Conservation (phyloP, 2,329 filamentous ascomycete genomes). For the Graphilbum fragrans region DNA sequence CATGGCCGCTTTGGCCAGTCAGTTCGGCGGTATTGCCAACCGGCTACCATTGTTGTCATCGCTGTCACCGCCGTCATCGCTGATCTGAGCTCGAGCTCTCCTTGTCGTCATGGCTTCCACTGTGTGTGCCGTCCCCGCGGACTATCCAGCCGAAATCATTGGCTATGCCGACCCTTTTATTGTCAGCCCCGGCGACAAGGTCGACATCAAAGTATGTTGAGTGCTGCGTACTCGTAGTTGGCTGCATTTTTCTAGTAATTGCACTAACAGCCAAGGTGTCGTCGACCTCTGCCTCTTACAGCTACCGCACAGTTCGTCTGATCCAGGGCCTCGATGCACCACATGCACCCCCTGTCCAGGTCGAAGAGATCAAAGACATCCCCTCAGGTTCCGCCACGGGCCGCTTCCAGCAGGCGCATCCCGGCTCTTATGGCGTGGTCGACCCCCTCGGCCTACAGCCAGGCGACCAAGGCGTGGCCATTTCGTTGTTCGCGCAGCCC, state of each 20-base stretch:
- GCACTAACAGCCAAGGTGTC: constrained; percentile 1
- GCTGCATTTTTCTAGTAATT: too few species aligned
- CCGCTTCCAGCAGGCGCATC: neutral
- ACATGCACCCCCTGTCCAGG: neutral
- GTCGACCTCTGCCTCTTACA: constrained; percentile 1
- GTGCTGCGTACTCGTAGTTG: too few species aligned
- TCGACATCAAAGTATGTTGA: constrained; percentile 2
- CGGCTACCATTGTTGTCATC: too few species aligned
- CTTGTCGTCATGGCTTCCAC: too few species aligned
- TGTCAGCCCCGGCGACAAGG: constrained; percentile 1
- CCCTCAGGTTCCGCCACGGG: neutral
- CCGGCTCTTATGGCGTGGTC: constrained; percentile 2
- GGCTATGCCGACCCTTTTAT: constrained; percentile 5
- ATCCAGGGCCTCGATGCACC: constrained; percentile 3
- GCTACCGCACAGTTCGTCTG: constrained; percentile 1
- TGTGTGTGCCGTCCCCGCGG: too few species aligned
- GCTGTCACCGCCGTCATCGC: too few species aligned
- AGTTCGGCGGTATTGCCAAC: too few species aligned
- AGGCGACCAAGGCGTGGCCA: neutral
- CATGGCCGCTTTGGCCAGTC: too few species aligned
- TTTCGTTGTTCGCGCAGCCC: constrained; percentile 2
- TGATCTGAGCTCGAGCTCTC: too few species aligned
- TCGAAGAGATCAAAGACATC: constrained; percentile 1
- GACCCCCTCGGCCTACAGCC: neutral
- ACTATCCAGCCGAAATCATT: constrained; percentile 3